Conservation (phyloP, 768 basidiomycete species). For the Hericium coralloides region DNA sequence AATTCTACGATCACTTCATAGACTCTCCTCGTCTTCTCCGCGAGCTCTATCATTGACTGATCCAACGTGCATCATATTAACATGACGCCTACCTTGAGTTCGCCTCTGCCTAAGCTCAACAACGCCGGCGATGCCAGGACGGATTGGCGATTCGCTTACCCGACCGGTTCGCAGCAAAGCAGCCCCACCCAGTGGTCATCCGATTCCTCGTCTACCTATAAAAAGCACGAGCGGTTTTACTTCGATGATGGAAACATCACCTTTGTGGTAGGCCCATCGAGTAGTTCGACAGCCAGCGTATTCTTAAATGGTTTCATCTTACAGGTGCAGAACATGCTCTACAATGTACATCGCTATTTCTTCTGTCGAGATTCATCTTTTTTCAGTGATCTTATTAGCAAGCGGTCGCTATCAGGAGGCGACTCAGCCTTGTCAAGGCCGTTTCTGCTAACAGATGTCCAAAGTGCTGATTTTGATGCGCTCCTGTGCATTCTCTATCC, state of each 20-base stretch:
- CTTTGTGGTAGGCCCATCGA: constrained; percentile 2
- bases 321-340: constrained; percentile 7
- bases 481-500: background rate
- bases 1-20: too few relatives aligned
- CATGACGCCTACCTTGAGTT: too few relatives aligned
- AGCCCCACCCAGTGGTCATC: too few relatives aligned
- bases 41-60: too few relatives aligned
- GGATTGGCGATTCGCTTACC: too few relatives aligned
- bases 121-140: too few relatives aligned
- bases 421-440: background rate
- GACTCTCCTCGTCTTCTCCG: too few relatives aligned
- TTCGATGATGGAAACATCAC: constrained; percentile 11
- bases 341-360: constrained; percentile 11
- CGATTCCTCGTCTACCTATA: background rate
- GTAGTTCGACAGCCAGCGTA: background rate
- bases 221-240: constrained; percentile 3
- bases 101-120: too few relatives aligned
- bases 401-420: background rate
- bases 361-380: constrained; percentile 11
- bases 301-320: background rate
- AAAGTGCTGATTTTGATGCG: background rate
- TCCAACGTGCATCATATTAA: too few relatives aligned
- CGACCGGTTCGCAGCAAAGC: too few relatives aligned
- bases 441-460: background rate
- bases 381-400: constrained; percentile 1